These are phyloP conservation scores for Saitozyma podzolica DNA, from an alignment of 768 basidiomycete genomes.

Conservation along the genomic window DNA sequence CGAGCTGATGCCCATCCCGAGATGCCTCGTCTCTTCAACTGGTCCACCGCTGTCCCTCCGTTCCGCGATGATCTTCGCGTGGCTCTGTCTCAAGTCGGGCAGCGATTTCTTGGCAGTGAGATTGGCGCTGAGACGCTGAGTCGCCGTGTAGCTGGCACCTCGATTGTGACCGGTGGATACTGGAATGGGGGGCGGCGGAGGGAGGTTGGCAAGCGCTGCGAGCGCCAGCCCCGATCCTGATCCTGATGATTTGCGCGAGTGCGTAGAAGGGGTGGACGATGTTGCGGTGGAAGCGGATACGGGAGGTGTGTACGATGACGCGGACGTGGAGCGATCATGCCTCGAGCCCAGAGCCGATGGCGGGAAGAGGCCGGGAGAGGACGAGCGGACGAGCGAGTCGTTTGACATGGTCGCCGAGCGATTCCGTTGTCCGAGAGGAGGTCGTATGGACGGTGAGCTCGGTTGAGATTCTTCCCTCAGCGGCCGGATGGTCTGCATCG, in stretches of 20 bases:
- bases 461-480: constrained; percentile 13
- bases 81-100: constrained; percentile 70
- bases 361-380: constrained; percentile 9
- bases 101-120: constrained; percentile 71
- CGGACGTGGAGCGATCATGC: constrained; percentile 23
- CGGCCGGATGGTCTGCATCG: constrained; percentile 31
- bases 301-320: background rate
- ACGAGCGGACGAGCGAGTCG: constrained; percentile 16
- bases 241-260: constrained; percentile 59
- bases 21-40: constrained; percentile 17
- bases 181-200: constrained; percentile 29
- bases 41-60: constrained; percentile 30
- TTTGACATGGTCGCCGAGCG: constrained; percentile 22
- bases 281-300: constrained; percentile 28
- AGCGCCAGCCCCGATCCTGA: too few species aligned
- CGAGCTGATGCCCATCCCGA: constrained; percentile 36
- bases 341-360: constrained; percentile 1
- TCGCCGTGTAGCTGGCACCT: constrained; percentile 46
- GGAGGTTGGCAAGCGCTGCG: constrained; percentile 52
- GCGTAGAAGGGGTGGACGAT: constrained; percentile 41
- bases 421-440: constrained; percentile 11
- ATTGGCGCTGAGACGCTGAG: constrained; percentile 37
- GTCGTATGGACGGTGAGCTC: constrained; percentile 7
- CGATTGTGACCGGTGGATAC: constrained; percentile 30
- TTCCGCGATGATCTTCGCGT: constrained; percentile 53